Conservation (phyloP, 768 basidiomycete species). For the Macrocybe gigantea region DNA sequence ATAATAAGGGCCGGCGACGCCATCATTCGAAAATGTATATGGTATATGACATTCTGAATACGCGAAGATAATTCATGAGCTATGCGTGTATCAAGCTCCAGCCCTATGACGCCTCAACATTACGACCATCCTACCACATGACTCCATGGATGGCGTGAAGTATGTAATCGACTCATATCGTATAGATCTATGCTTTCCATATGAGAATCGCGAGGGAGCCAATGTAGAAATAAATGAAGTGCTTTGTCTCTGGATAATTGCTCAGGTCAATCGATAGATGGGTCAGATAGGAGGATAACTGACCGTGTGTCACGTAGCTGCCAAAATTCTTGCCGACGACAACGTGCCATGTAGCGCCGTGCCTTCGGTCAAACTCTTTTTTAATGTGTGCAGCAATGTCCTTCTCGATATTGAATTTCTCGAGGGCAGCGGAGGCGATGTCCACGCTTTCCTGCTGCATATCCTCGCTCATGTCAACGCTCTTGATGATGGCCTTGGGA, state of each 20-base stretch:
- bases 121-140: background rate
- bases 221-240: slow-evolving; percentile 99
- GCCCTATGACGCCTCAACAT: slow-evolving; percentile 3
- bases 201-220: slow-evolving; percentile 89
- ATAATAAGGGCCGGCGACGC: no score
- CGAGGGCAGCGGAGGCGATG: slow-evolving; percentile 77
- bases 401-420: slow-evolving; percentile 93
- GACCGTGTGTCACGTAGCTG: slow-evolving; percentile 95
- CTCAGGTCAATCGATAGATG: slow-evolving; percentile 13
- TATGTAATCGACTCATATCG: background rate
- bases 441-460: slow-evolving; percentile 96
- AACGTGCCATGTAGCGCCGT: slow-evolving; percentile 96
- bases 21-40: no score
- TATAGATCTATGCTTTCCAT: slow-evolving; percentile 50
- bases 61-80: no score
- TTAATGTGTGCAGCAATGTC: slow-evolving; percentile 98
- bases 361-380: slow-evolving; percentile 92
- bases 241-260: slow-evolving; percentile 74
- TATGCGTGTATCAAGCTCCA: background rate
- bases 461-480: slow-evolving; percentile 94
- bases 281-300: slow-evolving; percentile 19
- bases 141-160: no score
- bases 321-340: slow-evolving; percentile 99
- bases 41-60: no score
- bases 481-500: slow-evolving; percentile 90